Conservation (phyloP, 768 basidiomycete genomes). For the Rhodotorula sphaerocarpa region DNA sequence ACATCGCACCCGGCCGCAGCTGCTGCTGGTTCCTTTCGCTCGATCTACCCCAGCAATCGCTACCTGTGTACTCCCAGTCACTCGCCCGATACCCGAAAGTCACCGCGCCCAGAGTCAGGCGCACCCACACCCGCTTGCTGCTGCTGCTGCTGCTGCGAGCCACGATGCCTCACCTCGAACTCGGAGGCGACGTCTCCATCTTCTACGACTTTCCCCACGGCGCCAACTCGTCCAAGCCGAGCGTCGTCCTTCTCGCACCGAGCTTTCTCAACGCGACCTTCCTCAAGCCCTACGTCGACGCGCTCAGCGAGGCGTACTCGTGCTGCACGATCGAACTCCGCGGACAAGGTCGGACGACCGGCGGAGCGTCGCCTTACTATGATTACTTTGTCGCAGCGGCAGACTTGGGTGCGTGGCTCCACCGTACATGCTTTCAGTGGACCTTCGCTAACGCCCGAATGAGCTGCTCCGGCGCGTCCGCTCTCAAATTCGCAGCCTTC, state of each 20-base stretch:
- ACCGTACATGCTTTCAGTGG: too few relatives aligned
- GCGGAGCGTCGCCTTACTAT: neutral
- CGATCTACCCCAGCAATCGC: too few relatives aligned
- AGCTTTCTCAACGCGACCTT: constrained; percentile 1
- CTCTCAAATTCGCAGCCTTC: constrained; percentile 1
- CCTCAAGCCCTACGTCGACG: constrained; percentile 10
- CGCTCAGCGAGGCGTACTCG: constrained; percentile 4
- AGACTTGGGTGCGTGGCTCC: neutral
- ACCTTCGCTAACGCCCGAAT: neutral
- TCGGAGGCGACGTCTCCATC: constrained; percentile 9
- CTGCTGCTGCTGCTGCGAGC: too few relatives aligned
- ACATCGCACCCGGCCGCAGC: too few relatives aligned
- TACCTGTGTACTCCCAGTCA: too few relatives aligned
- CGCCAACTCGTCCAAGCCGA: neutral
- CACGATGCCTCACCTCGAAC: constrained; percentile 6
- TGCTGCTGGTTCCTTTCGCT: too few relatives aligned
- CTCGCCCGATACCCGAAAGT: too few relatives aligned
- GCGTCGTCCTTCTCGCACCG: constrained; percentile 19
- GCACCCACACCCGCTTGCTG: too few relatives aligned
- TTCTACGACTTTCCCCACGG: constrained; percentile 16
- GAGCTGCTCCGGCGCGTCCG: neutral
- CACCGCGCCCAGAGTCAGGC: too few relatives aligned
- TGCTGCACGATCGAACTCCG: constrained; percentile 4
- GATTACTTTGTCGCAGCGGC: constrained; percentile 2
- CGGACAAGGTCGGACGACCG: neutral